Evolutionary conservation across 192 early-diverging fungal genomes (phyloP), one percentile per base, ranked within the genome.

Genomic region (Coemansia sp.): DNA sequence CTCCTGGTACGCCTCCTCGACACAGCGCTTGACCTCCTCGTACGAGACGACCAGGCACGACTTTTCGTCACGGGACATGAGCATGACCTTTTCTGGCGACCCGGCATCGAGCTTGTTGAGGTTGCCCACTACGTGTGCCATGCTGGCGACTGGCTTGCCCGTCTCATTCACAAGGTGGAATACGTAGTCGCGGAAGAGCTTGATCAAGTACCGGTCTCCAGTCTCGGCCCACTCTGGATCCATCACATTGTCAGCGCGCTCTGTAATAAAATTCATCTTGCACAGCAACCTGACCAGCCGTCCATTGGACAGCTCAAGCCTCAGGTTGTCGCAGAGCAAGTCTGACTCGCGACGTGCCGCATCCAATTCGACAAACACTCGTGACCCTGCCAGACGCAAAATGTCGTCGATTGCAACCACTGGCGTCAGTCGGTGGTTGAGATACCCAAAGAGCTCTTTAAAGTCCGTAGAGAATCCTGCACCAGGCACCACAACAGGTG

Each of bases 61-160:
- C 76, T 94, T 93, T 69, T 98, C 96, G 74, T 99, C 98, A 64
- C 95, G 88, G 34, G 94, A 96, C 85, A 91, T 92, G 3, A 99
- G 89, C 89, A 95, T 93, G 63, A 99, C 88, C 70, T 90, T 94
- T 86, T 99, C 96, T 38, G 90, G 87, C 3, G 94, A 88, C n/a
- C 96, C 96, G 3, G 93, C 91, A 77, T 99, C 98, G 73, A 99
- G 82, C 91, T 95, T 98, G 84, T 98, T 99, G 58, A 99, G 85
- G 73, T 94, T 95, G 17, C 91, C 89, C 29, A 99, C 46, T 12
- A 98, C 92, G 86, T 99, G 98, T 3, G 90, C 90, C 81, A 98
- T 89, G 72, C 97, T 95, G 11, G 95, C 74, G 14, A 95, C 86
- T 10, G 96, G 93, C 42, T 86, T 83, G 8, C 94, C 94, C 42